These are phyloP conservation scores for Castanospermum australe DNA, from an alignment of 306 rosid genomes.

Conservation along the genomic window DNA sequence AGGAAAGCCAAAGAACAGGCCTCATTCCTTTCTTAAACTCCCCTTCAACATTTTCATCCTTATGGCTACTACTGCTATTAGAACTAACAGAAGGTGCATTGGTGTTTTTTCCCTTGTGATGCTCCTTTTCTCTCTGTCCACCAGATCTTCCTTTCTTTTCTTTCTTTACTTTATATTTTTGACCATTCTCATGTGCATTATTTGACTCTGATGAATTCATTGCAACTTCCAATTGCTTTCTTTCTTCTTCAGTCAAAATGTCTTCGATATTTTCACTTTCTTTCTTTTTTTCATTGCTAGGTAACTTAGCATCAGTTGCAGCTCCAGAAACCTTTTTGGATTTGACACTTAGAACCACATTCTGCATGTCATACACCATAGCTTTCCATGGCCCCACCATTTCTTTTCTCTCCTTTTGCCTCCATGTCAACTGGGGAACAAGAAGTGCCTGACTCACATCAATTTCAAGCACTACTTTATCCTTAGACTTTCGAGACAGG, in stretches of 20 bases:
- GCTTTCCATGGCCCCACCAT: constrained; percentile 82
- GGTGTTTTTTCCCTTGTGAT: constrained; percentile 46
- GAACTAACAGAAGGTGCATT: constrained; percentile 34
- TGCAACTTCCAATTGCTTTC: constrained; percentile 72
- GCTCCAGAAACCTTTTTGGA: constrained; percentile 74
- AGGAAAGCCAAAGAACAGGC: constrained; percentile 89
- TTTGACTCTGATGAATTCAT: constrained; percentile 53
- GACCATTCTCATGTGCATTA: constrained; percentile 48
- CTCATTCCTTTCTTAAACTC: constrained; percentile 75
- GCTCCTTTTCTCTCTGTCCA: constrained; percentile 66
- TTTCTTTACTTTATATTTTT: constrained; percentile 40
- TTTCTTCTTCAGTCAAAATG: constrained; percentile 75
- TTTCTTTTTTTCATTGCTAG: constrained; percentile 50
- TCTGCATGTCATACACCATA: constrained; percentile 86
- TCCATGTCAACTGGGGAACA: constrained; percentile 83
- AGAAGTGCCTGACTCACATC: constrained; percentile 86
- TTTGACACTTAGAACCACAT: constrained; percentile 73
- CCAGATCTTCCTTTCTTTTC: constrained; percentile 68
- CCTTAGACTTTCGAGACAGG: constrained; percentile 49
- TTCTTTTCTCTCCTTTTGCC: constrained; percentile 81
- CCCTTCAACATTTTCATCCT: constrained; percentile 47
- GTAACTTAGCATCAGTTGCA: constrained; percentile 47
- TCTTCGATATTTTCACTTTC: constrained; percentile 53
- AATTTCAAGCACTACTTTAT: constrained; percentile 62
- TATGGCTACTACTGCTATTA: constrained; percentile 40